Evolutionary conservation across 805 yeast genomes (phyloP).

Genomic region (Cyberlindnera euphorbiae): DNA sequence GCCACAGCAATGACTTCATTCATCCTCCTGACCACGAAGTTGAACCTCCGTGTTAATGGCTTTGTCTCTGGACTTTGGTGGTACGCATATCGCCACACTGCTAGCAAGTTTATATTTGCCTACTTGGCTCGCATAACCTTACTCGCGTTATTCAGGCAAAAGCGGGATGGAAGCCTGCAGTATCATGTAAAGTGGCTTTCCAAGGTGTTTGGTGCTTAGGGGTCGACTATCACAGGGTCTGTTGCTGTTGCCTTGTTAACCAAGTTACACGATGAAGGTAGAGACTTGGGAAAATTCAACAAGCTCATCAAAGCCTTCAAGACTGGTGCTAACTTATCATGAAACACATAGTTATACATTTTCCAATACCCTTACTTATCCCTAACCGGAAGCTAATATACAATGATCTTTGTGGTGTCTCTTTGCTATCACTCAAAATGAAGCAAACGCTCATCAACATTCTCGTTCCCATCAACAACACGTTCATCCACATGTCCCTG

Average conservation of each 20-base stretch:
- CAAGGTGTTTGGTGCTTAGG: neutral
- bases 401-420: too few species aligned
- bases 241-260: slow-evolving; percentile 4
- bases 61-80: slow-evolving; percentile 16
- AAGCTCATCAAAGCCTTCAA: slow-evolving; percentile 4
- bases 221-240: slow-evolving; percentile 9
- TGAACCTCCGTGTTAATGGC: slow-evolving; percentile 11
- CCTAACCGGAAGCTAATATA: too few species aligned
- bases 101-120: slow-evolving; percentile 1
- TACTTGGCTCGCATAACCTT: slow-evolving; percentile 10
- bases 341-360: too few species aligned
- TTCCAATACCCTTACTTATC: too few species aligned
- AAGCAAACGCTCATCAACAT: neutral
- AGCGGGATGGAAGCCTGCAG: slow-evolving; percentile 4
- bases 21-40: slow-evolving; percentile 7
- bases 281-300: slow-evolving; percentile 5
- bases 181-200: neutral
- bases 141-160: slow-evolving; percentile 8
- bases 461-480: neutral
- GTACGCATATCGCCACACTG: slow-evolving; percentile 6
- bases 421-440: too few species aligned
- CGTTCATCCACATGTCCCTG: neutral
- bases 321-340: slow-evolving; percentile 1
- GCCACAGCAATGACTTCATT: slow-evolving; percentile 7
- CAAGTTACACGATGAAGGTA: slow-evolving; percentile 5